Conservation (phyloP, 73 alveolate genomes). For the Paramecium caudatum region DNA sequence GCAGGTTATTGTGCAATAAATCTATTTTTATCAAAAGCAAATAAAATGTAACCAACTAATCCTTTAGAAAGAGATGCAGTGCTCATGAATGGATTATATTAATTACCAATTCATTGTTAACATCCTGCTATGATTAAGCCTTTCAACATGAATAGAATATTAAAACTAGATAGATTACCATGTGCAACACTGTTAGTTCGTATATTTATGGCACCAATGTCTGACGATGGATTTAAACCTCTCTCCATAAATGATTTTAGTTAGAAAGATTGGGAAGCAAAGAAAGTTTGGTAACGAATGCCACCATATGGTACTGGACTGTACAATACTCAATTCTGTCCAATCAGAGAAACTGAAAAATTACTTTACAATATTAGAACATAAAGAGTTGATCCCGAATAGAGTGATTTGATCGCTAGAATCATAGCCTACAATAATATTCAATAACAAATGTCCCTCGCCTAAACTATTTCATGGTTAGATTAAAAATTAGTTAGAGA, state of each 20-base stretch:
- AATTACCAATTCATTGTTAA: slow-evolving; percentile 86
- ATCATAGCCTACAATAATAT: slow-evolving; percentile 60
- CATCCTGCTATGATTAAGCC: slow-evolving; percentile 86
- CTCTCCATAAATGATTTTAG: slow-evolving; percentile 83
- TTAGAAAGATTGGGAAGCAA: slow-evolving; percentile 80
- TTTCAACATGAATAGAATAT: slow-evolving; percentile 79
- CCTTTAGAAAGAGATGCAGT: slow-evolving; percentile 83
- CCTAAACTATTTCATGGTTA: slow-evolving; percentile 66
- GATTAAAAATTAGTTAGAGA: slow-evolving; percentile 69
- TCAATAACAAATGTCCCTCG: slow-evolving; percentile 40
- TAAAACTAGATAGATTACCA: slow-evolving; percentile 85
- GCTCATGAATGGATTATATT: slow-evolving; percentile 82
- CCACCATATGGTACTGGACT: slow-evolving; percentile 85
- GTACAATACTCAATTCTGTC: slow-evolving; percentile 80
- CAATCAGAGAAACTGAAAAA: slow-evolving; percentile 80
- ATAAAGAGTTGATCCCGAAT: slow-evolving; percentile 79
- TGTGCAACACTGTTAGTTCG: slow-evolving; percentile 86
- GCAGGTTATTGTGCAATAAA: slow-evolving; percentile 90
- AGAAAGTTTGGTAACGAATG: slow-evolving; percentile 84
- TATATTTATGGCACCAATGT: slow-evolving; percentile 85
- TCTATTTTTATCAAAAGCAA: slow-evolving; percentile 81
- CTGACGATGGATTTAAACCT: slow-evolving; percentile 83
- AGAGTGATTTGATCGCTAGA: slow-evolving; percentile 74
- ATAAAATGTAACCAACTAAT: slow-evolving; percentile 80
- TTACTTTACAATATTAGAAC: slow-evolving; percentile 80